Base-by-base conservation (phyloP, 1,284 basidiomycete genomes). In the Tilletiopsis washingtonensis region DNA sequence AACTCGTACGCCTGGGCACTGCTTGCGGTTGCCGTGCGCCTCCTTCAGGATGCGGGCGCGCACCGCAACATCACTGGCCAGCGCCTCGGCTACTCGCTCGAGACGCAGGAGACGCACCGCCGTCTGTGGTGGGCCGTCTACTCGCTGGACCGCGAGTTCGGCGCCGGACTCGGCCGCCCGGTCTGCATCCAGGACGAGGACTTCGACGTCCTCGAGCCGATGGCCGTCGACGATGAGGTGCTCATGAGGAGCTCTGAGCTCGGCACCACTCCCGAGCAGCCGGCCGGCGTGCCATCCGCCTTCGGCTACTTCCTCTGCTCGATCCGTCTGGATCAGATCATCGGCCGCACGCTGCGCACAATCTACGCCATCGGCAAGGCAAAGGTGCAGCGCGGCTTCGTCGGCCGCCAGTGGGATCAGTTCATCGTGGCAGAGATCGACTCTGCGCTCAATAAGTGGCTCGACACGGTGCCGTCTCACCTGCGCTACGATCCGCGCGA, bases 351-450 rank as follows among this genome's bases (percentile, higher is more conserved):
- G n/a, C 60, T 69, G 32, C 54, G 62, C 25, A 67, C 65, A 3
- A 53, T 69, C 7, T 69, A 69, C 29, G 62, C 64, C 37, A 51
- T 69, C 17, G 54, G 56, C 21, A 67, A 64, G 47, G 61, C 64
- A 47, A 65, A 64, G 45, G 34, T 51, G 3, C 53, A 55, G 4
- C 58, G 59, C 25, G 67, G 67, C 11, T 57, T 64, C 51, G 47
- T 52, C 20, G 64, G 64, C 2, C 53, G 45, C 20, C 53, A 60
- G 17, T 67, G 64, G 60, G 64, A 67, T 37, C 57, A 65, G 27
- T 47, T 59, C 17, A 51, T 69, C 20, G 67, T 69, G 9, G 62
- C 62, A 17, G 67, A 69, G 44, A 61, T 69, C 46, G 67, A 69
- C 36, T 65, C 62, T 19, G 53, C 62, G 4, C 57, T 69, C 42